These are phyloP conservation scores for Microascus cirrosus DNA, from an alignment of 2,329 filamentous ascomycete genomes.

Conservation along the genomic window DNA sequence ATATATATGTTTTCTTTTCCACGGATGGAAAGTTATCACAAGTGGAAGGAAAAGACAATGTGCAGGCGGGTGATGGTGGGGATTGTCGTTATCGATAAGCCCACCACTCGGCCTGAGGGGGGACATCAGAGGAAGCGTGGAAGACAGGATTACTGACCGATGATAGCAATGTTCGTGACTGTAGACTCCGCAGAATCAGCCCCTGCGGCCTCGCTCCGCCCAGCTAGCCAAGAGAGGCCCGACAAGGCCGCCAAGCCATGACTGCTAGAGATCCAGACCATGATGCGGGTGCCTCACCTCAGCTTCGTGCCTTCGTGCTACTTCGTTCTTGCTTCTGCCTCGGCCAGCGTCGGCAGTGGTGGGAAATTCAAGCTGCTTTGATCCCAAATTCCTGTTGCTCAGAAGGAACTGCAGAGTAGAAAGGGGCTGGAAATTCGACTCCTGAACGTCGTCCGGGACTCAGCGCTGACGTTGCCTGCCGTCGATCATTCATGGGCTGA, in stretches of 20 bases:
- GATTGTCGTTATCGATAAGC: background rate
- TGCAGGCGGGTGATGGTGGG: background rate
- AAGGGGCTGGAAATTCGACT: no score
- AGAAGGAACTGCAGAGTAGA: no score
- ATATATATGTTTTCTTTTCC: no score
- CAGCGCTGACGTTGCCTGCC: no score
- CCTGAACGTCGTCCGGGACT: no score
- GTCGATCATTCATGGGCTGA: no score
- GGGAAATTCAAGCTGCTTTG: no score
- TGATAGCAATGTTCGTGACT: conserved; percentile 15
- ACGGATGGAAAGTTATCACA: no score
- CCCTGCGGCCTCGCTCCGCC: background rate
- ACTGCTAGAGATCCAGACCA: background rate
- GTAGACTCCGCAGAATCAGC: background rate
- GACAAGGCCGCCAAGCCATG: background rate
- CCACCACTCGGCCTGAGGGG: background rate
- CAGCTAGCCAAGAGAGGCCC: background rate
- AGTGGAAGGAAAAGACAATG: no score
- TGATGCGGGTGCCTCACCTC: background rate
- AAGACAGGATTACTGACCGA: conserved; percentile 12
- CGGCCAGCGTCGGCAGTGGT: background rate
- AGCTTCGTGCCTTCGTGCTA: background rate
- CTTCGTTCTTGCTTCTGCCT: background rate
- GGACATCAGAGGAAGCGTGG: background rate
- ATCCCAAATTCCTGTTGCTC: no score